Conservation (phyloP, 2,329 filamentous ascomycete genomes). For the Aspergillus neoniger region DNA sequence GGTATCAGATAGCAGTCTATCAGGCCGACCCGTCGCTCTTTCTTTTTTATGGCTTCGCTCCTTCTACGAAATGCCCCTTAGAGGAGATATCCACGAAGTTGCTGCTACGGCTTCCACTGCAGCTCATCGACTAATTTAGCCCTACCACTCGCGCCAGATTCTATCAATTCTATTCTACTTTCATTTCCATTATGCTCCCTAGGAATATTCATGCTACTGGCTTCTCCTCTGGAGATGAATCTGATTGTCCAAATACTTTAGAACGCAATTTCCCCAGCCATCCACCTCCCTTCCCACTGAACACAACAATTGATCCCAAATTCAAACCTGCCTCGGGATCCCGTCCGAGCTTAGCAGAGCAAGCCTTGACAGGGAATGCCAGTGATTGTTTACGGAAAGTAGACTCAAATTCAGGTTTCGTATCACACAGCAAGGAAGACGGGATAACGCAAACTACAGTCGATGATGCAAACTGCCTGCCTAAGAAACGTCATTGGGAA, state of each 20-base stretch:
- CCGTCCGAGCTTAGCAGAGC: too few relatives aligned
- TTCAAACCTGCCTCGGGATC: background rate
- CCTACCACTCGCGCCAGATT: background rate
- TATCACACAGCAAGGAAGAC: background rate
- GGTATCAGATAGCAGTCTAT: background rate
- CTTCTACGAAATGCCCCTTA: background rate
- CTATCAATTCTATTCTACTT: background rate
- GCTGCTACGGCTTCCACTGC: background rate
- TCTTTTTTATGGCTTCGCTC: background rate
- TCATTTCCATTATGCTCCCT: background rate
- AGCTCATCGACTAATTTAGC: background rate
- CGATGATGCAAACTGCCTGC: background rate
- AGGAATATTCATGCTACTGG: too few relatives aligned
- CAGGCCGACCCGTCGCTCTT: background rate
- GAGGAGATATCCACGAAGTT: background rate
- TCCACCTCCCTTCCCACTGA: background rate
- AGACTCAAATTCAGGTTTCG: background rate
- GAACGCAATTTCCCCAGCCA: background rate
- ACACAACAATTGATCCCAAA: background rate
- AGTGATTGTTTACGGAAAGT: too few relatives aligned
- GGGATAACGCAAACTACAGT: background rate
- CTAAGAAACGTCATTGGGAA: background rate
- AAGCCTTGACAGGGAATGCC: background rate
- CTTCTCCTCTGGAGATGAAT: background rate
- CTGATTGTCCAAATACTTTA: background rate